Base-by-base conservation (phyloP, 78 protist genomes). In the Isochrysis galbana region DNA sequence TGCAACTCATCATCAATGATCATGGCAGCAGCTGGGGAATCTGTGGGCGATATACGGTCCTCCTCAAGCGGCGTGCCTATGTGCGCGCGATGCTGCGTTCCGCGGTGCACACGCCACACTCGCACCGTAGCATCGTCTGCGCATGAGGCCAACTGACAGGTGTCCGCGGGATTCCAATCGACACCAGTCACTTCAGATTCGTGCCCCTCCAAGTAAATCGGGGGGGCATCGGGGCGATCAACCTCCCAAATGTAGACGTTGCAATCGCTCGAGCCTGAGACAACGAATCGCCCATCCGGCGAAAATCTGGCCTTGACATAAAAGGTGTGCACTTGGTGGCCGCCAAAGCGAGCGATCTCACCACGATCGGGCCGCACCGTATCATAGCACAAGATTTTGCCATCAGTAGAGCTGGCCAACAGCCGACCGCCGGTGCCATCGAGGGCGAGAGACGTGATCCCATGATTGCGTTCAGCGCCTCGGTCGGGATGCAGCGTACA, bases 251-350 rank as follows among this genome's bases (percentile, higher is more conserved):
- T 22, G 39, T 67, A 90, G 26, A 72, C 84, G 44, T 29, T 22
- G 19, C 61, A 1, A 45, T 90, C 92, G 1, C 45, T 41, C 46
- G 78, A 51, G 67, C 92, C 92, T 26, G 39, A 21, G 36, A n/a
- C 32, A 32, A 72, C 44, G 69, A 23, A 46, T 32, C 70, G 82
- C 21, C 92, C 83, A 48, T 90, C 92, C n/a, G 92, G 87, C 39
- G 67, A 44, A 34, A 90, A 72, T 42, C 47, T 0, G 23, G 92
- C 4, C 87, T 90, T 90, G 54, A 90, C 86, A 86, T 90, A 90
- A 69, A 90, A 90, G 26, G 69, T 36, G 10, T 21, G 32, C 80
- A 19, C 26, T 21, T 32, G 25, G 86, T 90, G 92, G 1, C 92
- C 92, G 44, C 74, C 22, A 86, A 34, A 46, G 5, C 34, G 32